Conservation (phyloP, 2,329 filamentous ascomycete species). For the Botryotinia narcissicola region DNA sequence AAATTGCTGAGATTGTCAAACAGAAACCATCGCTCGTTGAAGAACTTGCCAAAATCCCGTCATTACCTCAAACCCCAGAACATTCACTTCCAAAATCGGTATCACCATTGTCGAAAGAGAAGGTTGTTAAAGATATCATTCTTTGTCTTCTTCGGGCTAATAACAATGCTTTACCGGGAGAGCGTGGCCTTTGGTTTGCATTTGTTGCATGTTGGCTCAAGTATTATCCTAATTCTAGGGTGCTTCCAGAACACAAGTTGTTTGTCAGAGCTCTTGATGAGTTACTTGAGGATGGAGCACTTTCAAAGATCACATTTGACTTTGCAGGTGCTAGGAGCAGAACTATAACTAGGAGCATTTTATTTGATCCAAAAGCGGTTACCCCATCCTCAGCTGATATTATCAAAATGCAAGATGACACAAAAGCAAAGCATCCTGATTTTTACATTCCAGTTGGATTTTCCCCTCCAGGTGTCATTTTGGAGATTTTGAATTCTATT, state of each 20-base stretch:
- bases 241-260: conserved; percentile 32
- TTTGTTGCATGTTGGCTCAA: conserved; percentile 34
- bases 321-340: conserved; percentile 12
- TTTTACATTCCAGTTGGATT: conserved; percentile 34
- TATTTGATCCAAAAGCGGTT: neutral
- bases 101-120: conserved; percentile 6
- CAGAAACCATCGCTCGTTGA: neutral
- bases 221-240: conserved; percentile 22
- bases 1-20: neutral
- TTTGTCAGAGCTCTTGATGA: conserved; percentile 31
- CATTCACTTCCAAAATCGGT: neutral
- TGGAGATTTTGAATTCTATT: conserved; percentile 25
- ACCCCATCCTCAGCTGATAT: conserved; percentile 16
- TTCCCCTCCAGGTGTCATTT: conserved; percentile 28
- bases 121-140: conserved; percentile 26
- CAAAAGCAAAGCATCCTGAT: conserved; percentile 29
- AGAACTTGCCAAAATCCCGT: conserved; percentile 8
- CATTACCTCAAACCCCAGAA: neutral
- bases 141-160: conserved; percentile 29
- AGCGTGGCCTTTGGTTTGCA: conserved; percentile 36
- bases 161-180: conserved; percentile 34
- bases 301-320: conserved; percentile 21
- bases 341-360: conserved; percentile 14
- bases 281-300: conserved; percentile 27
- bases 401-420: conserved; percentile 27